Conservation (phyloP, 1,284 basidiomycete species). For the Exobasidium rhododendri region DNA sequence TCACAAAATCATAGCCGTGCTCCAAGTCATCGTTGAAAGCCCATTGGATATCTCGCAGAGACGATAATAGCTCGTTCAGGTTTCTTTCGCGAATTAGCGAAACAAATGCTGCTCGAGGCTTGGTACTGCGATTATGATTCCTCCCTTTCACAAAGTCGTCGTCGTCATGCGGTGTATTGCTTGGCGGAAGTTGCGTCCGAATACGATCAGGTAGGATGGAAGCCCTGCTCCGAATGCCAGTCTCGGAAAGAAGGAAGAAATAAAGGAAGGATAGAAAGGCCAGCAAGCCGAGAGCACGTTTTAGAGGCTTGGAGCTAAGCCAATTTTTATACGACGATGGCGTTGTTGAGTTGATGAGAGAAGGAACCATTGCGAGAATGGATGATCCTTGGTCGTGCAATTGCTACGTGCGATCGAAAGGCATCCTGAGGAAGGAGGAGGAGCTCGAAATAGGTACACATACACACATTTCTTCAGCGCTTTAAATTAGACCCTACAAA, state of each 20-base stretch:
- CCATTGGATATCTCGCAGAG: conserved; percentile 1
- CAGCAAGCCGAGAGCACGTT: neutral
- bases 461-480: no score
- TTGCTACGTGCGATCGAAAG: no score
- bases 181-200: neutral
- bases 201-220: no score
- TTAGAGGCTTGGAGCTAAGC: neutral
- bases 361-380: no score
- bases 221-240: no score
- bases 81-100: conserved; percentile 5
- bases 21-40: conserved; percentile 6
- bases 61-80: neutral
- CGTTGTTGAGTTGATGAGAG: no score
- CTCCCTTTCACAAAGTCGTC: neutral
- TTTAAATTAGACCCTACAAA: no score
- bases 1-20: conserved; percentile 7
- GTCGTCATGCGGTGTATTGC: neutral
- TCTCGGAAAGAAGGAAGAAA: neutral
- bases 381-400: no score
- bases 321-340: no score
- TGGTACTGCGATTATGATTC: neutral
- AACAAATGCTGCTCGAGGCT: conserved; percentile 11
- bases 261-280: neutral
- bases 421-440: no score
- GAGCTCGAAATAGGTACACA: no score